Evolutionary conservation across 2,329 filamentous ascomycete genomes (phyloP).

Genomic region (Pyrenophora graminea): DNA sequence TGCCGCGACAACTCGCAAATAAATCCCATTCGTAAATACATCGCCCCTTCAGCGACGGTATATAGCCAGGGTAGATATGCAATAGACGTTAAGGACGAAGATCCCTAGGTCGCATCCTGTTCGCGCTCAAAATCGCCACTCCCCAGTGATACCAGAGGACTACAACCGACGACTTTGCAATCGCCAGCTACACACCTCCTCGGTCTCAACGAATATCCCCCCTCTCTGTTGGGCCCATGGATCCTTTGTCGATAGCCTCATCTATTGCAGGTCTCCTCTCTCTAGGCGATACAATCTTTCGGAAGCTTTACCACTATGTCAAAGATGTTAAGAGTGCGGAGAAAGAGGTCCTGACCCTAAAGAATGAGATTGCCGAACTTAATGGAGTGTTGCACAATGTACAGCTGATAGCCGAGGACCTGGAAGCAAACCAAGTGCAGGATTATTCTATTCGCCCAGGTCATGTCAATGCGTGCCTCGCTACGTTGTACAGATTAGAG

Average conservation of each 20-base stretch:
- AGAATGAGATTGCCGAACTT: slow-evolving; percentile 10
- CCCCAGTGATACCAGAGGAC: no score
- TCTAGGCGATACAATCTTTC: slow-evolving; percentile 16
- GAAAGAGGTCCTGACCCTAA: slow-evolving; percentile 12
- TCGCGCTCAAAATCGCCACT: no score
- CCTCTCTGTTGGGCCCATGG: background rate
- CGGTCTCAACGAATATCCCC: no score
- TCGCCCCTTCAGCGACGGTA: no score
- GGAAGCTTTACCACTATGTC: slow-evolving; percentile 14
- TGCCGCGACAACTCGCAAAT: no score
- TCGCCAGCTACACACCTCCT: no score
- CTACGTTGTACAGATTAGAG: slow-evolving; percentile 8
- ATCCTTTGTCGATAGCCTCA: slow-evolving; percentile 21
- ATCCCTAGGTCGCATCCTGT: no score
- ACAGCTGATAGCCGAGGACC: slow-evolving; percentile 9
- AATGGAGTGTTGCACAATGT: slow-evolving; percentile 15
- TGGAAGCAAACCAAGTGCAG: slow-evolving; percentile 7
- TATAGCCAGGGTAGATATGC: no score
- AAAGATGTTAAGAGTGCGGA: slow-evolving; percentile 14
- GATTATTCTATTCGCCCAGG: background rate
- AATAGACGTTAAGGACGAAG: no score
- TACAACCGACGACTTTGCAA: no score
- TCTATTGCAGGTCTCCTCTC: slow-evolving; percentile 20
- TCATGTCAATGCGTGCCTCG: slow-evolving; percentile 13
- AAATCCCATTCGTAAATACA: no score